Evolutionary conservation across 106 monocot genomes (phyloP), one percentile per base, ranked within the genome.

Genomic region (Phalaenopsis equestris): DNA sequence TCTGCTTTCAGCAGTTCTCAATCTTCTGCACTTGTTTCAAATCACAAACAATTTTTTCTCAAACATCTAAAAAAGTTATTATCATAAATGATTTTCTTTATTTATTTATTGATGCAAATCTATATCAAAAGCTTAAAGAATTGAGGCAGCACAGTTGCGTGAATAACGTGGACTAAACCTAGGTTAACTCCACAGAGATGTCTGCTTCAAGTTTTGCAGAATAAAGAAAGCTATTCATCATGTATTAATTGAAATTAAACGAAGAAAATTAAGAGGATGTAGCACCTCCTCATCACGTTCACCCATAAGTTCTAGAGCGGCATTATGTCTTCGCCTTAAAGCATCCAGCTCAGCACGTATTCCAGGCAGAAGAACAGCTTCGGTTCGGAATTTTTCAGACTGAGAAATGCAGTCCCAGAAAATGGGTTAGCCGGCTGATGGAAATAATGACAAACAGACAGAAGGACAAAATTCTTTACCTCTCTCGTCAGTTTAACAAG

Each of bases 271-370:
- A 7, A 76, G 19, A 77, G 17, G 37, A 58, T 21, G 16, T 49
- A 48, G 42, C 83, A 98, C 98, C 98, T 90, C 94, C 88, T 98
- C 98, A 83, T 98, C 98, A 81, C 94, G 90, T 84, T 98, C 98
- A 19, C 98, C 98, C 98, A 98, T 98, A 56, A 98, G 98, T 87
- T 98, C 98, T 24, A 98, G 83, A 49, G 98, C 98, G 70, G 94
- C 83, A 85, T 92, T 88, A 78, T 98, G 98, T 65, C 98, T 90
- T 84, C 85, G 81, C 67, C 94, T 90, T 42, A 98, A 82, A 12
- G 98, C 94, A 83, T 98, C 94, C 49, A 98, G 88, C 76, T 98
- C 98, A n/a, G 90, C 98, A 76, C 85, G 75, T 78, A 98, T 72
- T 18, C 92, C 89, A 78, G 98, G 98, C 74, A 98, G 80, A 73